Base-by-base conservation (phyloP, 371 early-diverging fungal genomes). In the Rhizopus microsporus region DNA sequence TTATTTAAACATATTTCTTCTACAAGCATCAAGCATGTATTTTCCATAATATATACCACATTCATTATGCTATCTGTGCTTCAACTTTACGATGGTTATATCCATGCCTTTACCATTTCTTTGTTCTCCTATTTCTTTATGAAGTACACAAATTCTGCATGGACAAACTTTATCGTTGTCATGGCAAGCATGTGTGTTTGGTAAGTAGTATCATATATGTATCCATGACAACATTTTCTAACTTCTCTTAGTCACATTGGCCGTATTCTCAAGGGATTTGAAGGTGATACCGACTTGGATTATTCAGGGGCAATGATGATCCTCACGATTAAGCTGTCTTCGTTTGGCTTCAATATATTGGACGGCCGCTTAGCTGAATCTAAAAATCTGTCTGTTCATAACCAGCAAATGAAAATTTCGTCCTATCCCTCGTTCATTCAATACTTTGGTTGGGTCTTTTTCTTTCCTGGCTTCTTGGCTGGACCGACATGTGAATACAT, bases 271-370 rank as follows among this genome's bases (percentile, higher is more conserved):
- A 67, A 81, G 57, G 75, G 82, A 33, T 63, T 69, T 31, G 65
- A 65, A 49, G 75, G 81, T 30, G 75, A 75, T 57, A 82, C 75
- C 30, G 62, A 69, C 31, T 79, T 92, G 52, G 96, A 97, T 75
- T 82, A 88, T 56, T 91, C 96, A 5, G 93, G 93, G 9, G 87
- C 93, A 1, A 84, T 93, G 70, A 97, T 97, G 97, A 82, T 97
- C 31, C 71, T 91, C 46, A 89, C 91, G 7, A 92, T 95, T 63
- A 95, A 95, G 69, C 63, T 93, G 46, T 87, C 93, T 8, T 86
- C 91, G 6, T 92, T 92, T 74, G 96, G 93, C 0, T 96, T 89
- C 75, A 87, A 86, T 54, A 87, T 93, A 35, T 8, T 51, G 29
- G 62, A 67, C 16, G 57, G 59, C 7, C 35, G 43, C 52, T 55